A percentile compares a stretch with the other conserved stretches of the same genome.
Evolutionary conservation across 75 land plant species (phyloP).

Genomic region (Pinus tabuliformis): DNA sequence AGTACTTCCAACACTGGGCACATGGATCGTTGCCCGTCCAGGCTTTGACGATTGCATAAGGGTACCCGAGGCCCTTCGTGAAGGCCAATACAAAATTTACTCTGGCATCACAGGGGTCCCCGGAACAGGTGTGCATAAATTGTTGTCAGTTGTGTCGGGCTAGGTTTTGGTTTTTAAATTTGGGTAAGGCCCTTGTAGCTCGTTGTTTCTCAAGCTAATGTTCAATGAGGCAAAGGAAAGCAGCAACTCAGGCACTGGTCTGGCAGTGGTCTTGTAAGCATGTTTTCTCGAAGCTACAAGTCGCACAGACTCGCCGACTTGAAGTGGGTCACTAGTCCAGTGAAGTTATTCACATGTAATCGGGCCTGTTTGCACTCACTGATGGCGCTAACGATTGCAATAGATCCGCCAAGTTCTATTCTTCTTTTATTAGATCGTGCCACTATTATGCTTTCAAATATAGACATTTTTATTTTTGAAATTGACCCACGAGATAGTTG

Average conservation of each 20-base stretch:
- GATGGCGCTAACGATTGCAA: too few relatives aligned
- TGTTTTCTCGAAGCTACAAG: conserved; percentile 59
- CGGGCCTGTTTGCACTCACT: too few relatives aligned
- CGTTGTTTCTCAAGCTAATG: conserved; percentile 68
- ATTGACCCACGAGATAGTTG: too few relatives aligned
- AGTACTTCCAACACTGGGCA: too few relatives aligned
- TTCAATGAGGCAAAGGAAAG: conserved; percentile 34
- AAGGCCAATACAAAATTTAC: conserved; percentile 44
- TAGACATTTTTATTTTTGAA: too few relatives aligned
- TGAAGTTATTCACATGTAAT: too few relatives aligned
- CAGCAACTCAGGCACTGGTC: conserved; percentile 65
- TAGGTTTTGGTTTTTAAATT: conserved; percentile 14
- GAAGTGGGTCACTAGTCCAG: too few relatives aligned
- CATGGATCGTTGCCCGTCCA: conserved; percentile 88
- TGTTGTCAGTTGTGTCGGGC: conserved; percentile 24
- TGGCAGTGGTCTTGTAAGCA: too few relatives aligned
- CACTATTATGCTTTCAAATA: too few relatives aligned
- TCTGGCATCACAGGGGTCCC: conserved; percentile 43
- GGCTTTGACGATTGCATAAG: conserved; percentile 27
- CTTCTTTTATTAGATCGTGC: too few relatives aligned
- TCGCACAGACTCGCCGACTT: conserved; percentile 24
- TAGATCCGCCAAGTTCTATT: too few relatives aligned
- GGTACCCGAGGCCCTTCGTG: conserved; percentile 34
- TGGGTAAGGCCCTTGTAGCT: conserved; percentile 72
- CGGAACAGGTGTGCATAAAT: conserved; percentile 41